phyloP scores from a whole-genome alignment of 495 filamentous ascomycete genomes.

The Jackrogersella multiformis region DNA sequence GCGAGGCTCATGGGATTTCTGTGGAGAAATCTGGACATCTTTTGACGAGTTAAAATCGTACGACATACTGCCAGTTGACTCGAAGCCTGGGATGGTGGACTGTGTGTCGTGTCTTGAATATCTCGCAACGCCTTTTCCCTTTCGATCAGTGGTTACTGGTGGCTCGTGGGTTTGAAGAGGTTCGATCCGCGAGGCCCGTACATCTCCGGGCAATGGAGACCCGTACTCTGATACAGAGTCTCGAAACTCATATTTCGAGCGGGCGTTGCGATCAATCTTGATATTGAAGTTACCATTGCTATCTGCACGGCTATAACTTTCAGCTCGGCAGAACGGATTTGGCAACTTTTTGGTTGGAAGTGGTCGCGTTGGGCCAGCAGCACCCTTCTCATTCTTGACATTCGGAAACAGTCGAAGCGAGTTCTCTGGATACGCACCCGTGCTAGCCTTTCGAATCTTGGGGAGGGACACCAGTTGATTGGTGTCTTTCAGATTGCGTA shows the following conservation, averaged over 20 bases:
- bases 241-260: constrained; percentile 38
- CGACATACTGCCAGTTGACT: too few relatives aligned
- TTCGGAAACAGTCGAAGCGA: constrained; percentile 34
- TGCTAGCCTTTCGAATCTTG: constrained; percentile 33
- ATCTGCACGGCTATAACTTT: constrained; percentile 21
- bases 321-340: constrained; percentile 35
- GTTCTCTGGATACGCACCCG: constrained; percentile 45
- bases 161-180: too few relatives aligned
- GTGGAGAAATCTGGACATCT: not conserved
- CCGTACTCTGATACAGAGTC: too few relatives aligned
- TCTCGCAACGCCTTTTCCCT: too few relatives aligned
- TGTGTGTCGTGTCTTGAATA: too few relatives aligned
- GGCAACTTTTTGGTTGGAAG: constrained; percentile 30
- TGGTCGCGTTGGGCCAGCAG: too few relatives aligned
- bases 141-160: too few relatives aligned
- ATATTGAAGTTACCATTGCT: constrained; percentile 9
- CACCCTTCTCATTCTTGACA: not conserved
- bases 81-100: not conserved
- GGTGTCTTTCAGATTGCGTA: constrained; percentile 37
- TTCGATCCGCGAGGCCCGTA: too few relatives aligned
- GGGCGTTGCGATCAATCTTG: constrained; percentile 16
- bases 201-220: too few relatives aligned
- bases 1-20: not conserved
- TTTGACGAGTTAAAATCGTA: too few relatives aligned
- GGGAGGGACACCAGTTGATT: constrained; percentile 44